Conservation (phyloP, 2,329 filamentous ascomycete genomes). For the Capronia americana region DNA sequence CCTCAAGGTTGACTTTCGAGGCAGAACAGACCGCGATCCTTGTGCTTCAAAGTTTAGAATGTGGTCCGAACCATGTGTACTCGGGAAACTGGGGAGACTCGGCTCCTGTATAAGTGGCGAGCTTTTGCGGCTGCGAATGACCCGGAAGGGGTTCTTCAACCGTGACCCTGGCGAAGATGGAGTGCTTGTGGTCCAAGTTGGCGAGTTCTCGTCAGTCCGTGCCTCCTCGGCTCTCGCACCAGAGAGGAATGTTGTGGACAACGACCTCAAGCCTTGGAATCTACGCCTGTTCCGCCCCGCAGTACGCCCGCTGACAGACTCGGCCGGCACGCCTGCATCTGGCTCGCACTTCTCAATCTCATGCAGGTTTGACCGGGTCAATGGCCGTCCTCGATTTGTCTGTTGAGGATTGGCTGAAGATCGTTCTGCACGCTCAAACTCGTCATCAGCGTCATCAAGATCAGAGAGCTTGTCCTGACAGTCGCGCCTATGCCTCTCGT, state of each 20-base stretch:
- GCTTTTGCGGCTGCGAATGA: conserved; percentile 19
- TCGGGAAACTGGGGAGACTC: neutral
- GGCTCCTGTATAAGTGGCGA: conserved; percentile 12
- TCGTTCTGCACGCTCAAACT: conserved; percentile 12
- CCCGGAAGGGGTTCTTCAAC: conserved; percentile 25
- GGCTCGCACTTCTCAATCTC: neutral
- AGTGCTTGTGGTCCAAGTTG: neutral
- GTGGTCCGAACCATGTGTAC: neutral
- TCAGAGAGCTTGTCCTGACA: conserved; percentile 13
- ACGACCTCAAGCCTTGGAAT: conserved; percentile 20
- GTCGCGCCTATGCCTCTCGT: conserved; percentile 19
- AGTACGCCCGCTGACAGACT: conserved; percentile 1
- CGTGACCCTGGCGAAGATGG: conserved; percentile 6
- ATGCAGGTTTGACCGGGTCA: conserved; percentile 14
- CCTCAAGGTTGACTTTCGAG: conserved; percentile 26
- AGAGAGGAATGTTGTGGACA: conserved; percentile 22
- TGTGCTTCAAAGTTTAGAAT: conserved; percentile 2
- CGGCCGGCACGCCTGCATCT: neutral
- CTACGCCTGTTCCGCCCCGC: conserved; percentile 4
- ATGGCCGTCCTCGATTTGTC: conserved; percentile 22
- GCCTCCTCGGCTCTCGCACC: conserved; percentile 6
- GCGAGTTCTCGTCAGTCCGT: neutral
- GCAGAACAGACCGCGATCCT: conserved; percentile 1
- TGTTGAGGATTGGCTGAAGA: conserved; percentile 1
- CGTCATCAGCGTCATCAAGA: conserved; percentile 27